phyloP scores from a whole-genome alignment of 768 basidiomycete genomes.

The Mycena albidolilacea region DNA sequence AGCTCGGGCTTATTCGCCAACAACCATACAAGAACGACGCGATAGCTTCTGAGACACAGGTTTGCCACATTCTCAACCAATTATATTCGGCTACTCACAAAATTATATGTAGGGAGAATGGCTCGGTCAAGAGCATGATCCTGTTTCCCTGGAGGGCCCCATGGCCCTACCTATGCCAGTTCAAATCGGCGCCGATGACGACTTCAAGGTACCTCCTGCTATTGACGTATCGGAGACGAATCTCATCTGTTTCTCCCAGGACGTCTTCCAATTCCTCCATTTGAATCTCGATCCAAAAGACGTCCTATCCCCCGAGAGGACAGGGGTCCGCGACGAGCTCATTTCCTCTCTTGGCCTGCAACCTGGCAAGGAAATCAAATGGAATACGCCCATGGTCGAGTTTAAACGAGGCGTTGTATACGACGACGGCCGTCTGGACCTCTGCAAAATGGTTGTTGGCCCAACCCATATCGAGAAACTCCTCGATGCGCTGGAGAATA shows the following conservation, averaged over 20 bases:
- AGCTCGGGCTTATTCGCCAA: conserved; percentile 18
- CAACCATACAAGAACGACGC: neutral
- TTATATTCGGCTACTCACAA: neutral
- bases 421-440: conserved; percentile 37
- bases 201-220: conserved; percentile 21
- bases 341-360: conserved; percentile 26
- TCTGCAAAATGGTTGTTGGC: conserved; percentile 41
- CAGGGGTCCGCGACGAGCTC: conserved; percentile 27
- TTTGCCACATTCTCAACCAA: neutral
- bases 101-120: conserved; percentile 15
- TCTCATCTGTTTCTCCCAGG: conserved; percentile 11
- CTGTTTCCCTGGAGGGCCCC: conserved; percentile 36
- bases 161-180: conserved; percentile 37
- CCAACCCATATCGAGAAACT: conserved; percentile 39
- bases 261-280: conserved; percentile 35
- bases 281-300: conserved; percentile 36
- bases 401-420: conserved; percentile 41
- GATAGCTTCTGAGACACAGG: conserved; percentile 26
- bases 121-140: conserved; percentile 33
- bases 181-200: conserved; percentile 31
- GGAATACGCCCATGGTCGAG: conserved; percentile 38
- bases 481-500: conserved; percentile 35
- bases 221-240: neutral
- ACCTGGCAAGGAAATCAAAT: conserved; percentile 30
- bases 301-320: conserved; percentile 16